Evolutionary conservation across 2,329 filamentous ascomycete species (phyloP).

Genomic region (Bipolaris gigantea): DNA sequence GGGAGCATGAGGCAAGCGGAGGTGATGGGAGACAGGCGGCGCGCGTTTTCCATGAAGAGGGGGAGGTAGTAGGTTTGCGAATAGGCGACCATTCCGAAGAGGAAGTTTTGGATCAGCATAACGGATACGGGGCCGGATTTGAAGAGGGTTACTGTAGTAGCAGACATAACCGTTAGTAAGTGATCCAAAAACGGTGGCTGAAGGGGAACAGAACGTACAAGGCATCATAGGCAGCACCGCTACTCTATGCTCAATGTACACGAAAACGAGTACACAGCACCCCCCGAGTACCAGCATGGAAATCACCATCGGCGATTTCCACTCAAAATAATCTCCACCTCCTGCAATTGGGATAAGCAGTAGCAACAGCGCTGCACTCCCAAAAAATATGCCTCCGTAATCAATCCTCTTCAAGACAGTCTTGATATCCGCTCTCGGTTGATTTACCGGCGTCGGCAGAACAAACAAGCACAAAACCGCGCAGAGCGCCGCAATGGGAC

Average conservation of each 20-base stretch:
- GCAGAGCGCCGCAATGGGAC: conserved; percentile 19
- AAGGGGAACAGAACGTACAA: conserved; percentile 29
- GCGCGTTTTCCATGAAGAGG: conserved; percentile 63
- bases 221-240: conserved; percentile 63
- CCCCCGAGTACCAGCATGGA: conserved; percentile 59
- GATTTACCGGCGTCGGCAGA: conserved; percentile 49
- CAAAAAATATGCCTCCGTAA: conserved; percentile 59
- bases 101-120: conserved; percentile 61
- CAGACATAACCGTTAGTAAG: not conserved
- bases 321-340: conserved; percentile 60
- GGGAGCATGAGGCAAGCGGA: conserved; percentile 57
- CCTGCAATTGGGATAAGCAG: conserved; percentile 66
- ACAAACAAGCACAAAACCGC: conserved; percentile 17
- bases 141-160: conserved; percentile 54
- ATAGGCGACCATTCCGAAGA: conserved; percentile 64
- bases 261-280: conserved; percentile 52
- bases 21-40: conserved; percentile 48
- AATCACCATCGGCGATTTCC: conserved; percentile 61
- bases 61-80: conserved; percentile 63
- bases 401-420: conserved; percentile 59
- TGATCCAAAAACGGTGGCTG: not conserved
- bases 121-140: conserved; percentile 56
- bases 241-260: conserved; percentile 59
- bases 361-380: conserved; percentile 60
- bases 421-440: conserved; percentile 49